Evolutionary conservation across 345 rosid species (phyloP), one percentile per base, ranked within the genome.

Genomic region (Populus ilicifolia): DNA sequence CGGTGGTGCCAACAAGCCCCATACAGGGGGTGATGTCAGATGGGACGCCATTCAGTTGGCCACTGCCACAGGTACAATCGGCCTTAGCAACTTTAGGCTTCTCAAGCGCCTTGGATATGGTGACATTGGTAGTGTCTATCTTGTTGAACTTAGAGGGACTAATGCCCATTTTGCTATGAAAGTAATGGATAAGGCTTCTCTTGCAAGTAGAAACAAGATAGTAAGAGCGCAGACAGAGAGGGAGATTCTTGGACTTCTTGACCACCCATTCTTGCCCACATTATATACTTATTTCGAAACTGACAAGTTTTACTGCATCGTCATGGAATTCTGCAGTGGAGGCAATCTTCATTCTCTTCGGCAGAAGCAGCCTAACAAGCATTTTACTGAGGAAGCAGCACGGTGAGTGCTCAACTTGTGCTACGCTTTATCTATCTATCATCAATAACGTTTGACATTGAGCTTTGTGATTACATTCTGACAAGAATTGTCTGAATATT

Each of bases 31-130:
- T 18, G 97, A 94, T 48, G 86, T 81, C 5, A 80, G 93, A 79
- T 94, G 97, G 98, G 98, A 94, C 76, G 94, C 97, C 72, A 87
- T 94, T 68, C 88, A 94, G 35, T 44, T 61, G 38, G 73, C 86
- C 30, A 84, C 43, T 38, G 69, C 88, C 8, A 89, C 74, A 83
- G 90, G 90, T 29, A 43, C 86, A 69, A 87, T 94, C 23, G 93
- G 96, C 3, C 88, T 91, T 17, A 89, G 89, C 85, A 87, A 92
- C 70, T 92, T 94, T 59, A 83, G 96, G 63, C 92, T 94, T 66
- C 89, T 92, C 35, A 94, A 92, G 85, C 88, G 97, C 70, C 90
- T 92, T 1, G 97, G 98, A 1, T 89, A 92, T 75, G 98, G 98
- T 69, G 98, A 94, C 80, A 94, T 94, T 33, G 98, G 97, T 89